phyloP scores from a whole-genome alignment of 2,329 filamentous ascomycete genomes.

The Hypoxylon sp. region DNA sequence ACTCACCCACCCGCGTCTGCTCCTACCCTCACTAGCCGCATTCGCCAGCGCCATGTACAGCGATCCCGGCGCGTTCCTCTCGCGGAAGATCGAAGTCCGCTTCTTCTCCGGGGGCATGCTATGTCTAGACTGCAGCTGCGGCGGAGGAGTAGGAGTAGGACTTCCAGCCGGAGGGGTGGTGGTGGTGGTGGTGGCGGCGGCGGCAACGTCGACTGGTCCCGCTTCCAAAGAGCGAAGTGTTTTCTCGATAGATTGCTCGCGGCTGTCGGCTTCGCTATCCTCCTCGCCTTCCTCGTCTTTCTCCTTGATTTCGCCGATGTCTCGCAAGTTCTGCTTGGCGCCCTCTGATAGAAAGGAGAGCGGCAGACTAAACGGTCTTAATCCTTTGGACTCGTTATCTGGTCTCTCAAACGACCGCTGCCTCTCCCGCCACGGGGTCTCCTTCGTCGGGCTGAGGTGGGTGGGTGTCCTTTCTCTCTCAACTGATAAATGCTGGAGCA shows the following conservation, averaged over 20 bases:
- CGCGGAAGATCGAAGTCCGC: constrained; percentile 33
- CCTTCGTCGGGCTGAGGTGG: constrained; percentile 5
- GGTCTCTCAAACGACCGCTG: constrained; percentile 23
- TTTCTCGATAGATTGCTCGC: constrained; percentile 16
- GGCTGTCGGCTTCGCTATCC: not conserved
- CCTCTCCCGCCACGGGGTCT: constrained; percentile 21
- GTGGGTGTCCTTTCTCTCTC: not conserved
- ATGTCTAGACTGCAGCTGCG: not conserved
- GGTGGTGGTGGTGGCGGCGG: not conserved
- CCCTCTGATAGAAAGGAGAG: constrained; percentile 22
- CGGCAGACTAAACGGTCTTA: constrained; percentile 35
- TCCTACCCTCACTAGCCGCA: constrained; percentile 20
- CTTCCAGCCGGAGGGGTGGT: no score
- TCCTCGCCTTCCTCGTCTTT: not conserved
- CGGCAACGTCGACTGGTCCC: constrained; percentile 12
- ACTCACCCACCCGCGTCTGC: constrained; percentile 18
- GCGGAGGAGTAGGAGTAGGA: no score
- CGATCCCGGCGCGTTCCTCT: constrained; percentile 29
- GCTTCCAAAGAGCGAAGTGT: constrained; percentile 25
- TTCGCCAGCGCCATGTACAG: constrained; percentile 34
- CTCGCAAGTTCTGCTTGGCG: constrained; percentile 9
- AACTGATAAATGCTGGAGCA: not conserved
- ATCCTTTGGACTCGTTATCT: constrained; percentile 13
- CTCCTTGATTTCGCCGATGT: constrained; percentile 3
- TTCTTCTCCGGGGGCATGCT: constrained; percentile 13